Percentiles rank a stretch among this genome's conserved stretches.
Evolutionary conservation across 768 basidiomycete genomes (phyloP).

Genomic region (Russula sp.): DNA sequence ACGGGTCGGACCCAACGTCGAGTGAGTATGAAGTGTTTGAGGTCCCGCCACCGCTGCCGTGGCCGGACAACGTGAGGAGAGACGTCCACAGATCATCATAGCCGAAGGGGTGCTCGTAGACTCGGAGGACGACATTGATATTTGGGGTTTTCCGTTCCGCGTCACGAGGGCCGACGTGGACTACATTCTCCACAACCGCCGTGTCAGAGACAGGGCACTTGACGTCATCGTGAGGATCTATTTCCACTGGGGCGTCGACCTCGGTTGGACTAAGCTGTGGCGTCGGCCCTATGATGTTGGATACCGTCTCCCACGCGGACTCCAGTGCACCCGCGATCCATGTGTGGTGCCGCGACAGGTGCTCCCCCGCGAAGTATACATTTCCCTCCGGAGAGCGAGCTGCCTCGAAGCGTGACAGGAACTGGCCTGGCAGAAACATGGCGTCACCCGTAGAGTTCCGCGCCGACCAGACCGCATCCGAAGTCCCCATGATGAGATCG

Average conservation of each 20-base stretch:
- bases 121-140: neutral
- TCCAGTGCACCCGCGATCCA: slow-evolving; percentile 30
- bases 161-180: neutral
- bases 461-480: slow-evolving; percentile 27
- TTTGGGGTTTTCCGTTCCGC: neutral
- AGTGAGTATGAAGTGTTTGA: neutral
- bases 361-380: slow-evolving; percentile 29
- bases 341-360: slow-evolving; percentile 29
- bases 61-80: neutral
- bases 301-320: slow-evolving; percentile 18
- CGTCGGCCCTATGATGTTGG: slow-evolving; percentile 7
- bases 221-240: neutral
- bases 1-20: neutral
- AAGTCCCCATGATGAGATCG: slow-evolving; percentile 25
- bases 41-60: no score
- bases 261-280: slow-evolving; percentile 1
- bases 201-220: neutral
- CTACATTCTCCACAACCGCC: neutral
- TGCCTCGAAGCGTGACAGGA: slow-evolving; percentile 24
- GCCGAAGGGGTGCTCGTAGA: neutral
- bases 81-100: neutral
- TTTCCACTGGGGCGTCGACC: neutral
- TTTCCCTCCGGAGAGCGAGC: slow-evolving; percentile 26
- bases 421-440: slow-evolving; percentile 31
- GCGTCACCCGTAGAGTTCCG: slow-evolving; percentile 28